phyloP scores from a whole-genome alignment of 345 rosid genomes.

The Hypericum androsaemum region DNA sequence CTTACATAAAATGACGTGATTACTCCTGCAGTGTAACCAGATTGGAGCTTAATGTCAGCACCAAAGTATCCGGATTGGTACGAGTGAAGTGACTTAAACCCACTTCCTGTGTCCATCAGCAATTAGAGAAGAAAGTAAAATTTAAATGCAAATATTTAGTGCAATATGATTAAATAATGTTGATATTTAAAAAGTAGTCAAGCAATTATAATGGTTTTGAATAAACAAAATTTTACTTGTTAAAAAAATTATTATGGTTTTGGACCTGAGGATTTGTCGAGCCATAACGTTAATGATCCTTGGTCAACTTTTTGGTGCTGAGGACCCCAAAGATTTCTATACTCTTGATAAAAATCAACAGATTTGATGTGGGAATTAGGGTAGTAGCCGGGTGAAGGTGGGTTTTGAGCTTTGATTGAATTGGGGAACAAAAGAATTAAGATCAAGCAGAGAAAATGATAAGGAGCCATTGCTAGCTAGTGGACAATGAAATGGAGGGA shows the following conservation, averaged over 20 bases:
- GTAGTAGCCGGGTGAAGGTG: conserved; percentile 6
- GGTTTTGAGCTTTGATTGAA: conserved; percentile 1
- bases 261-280: not conserved
- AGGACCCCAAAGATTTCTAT: conserved; percentile 7
- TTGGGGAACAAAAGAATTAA: conserved; percentile 20
- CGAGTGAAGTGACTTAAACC: not conserved
- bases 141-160: not conserved
- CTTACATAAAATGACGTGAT: conserved; percentile 28
- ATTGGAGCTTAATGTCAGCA: conserved; percentile 69
- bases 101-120: conserved; percentile 56
- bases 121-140: not conserved
- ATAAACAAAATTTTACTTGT: too few species aligned
- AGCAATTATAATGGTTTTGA: not conserved
- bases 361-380: not conserved
- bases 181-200: not conserved
- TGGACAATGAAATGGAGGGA: conserved; percentile 2
- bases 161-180: not conserved
- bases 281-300: not conserved
- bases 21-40: conserved; percentile 95
- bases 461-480: conserved; percentile 30
- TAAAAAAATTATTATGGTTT: not conserved
- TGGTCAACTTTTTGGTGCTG: conserved; percentile 6
- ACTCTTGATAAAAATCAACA: conserved; percentile 1
- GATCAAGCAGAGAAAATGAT: conserved; percentile 14
- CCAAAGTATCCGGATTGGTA: conserved; percentile 21